Conservation (phyloP, 2,329 filamentous ascomycete genomes). For the Nannizziopsis barbatae region DNA sequence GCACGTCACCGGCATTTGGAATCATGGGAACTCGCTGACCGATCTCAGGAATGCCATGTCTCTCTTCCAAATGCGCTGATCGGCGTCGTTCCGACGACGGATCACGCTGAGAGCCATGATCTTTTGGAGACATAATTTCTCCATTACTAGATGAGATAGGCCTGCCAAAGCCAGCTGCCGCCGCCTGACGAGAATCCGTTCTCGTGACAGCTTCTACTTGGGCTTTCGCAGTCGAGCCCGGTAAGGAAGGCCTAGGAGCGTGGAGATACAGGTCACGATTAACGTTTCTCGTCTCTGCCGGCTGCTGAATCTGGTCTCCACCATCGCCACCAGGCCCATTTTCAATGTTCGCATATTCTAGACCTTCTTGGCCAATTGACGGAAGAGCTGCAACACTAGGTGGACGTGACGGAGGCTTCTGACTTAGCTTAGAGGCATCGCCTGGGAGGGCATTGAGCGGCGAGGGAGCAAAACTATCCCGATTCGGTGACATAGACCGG, state of each 20-base stretch:
- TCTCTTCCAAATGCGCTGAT: slow-evolving; percentile 54
- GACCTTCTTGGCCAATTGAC: slow-evolving; percentile 77
- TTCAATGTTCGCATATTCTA: slow-evolving; percentile 63
- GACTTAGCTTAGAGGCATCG: background rate
- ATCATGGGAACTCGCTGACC: slow-evolving; percentile 91
- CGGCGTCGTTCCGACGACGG: slow-evolving; percentile 42
- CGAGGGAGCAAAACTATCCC: slow-evolving; percentile 14
- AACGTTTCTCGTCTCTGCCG: slow-evolving; percentile 66
- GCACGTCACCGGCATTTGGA: slow-evolving; percentile 82
- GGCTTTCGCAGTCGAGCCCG: slow-evolving; percentile 68
- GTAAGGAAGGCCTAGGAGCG: slow-evolving; percentile 77
- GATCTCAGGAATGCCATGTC: slow-evolving; percentile 84
- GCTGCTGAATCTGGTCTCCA: slow-evolving; percentile 38
- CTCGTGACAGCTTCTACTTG: slow-evolving; percentile 74
- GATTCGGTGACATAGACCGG: slow-evolving; percentile 8
- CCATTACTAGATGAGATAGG: slow-evolving; percentile 37
- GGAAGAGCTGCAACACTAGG: slow-evolving; percentile 66
- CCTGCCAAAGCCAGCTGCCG: slow-evolving; percentile 71
- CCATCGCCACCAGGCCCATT: slow-evolving; percentile 34
- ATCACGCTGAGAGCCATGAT: slow-evolving; percentile 43
- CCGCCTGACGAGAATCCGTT: slow-evolving; percentile 79
- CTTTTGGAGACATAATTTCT: slow-evolving; percentile 24
- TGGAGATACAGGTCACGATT: slow-evolving; percentile 74
- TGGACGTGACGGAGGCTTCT: slow-evolving; percentile 42
- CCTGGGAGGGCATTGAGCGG: slow-evolving; percentile 13